phyloP scores from a whole-genome alignment of 129 eudicot genomes.

The Gnaphalium uliginosum region DNA sequence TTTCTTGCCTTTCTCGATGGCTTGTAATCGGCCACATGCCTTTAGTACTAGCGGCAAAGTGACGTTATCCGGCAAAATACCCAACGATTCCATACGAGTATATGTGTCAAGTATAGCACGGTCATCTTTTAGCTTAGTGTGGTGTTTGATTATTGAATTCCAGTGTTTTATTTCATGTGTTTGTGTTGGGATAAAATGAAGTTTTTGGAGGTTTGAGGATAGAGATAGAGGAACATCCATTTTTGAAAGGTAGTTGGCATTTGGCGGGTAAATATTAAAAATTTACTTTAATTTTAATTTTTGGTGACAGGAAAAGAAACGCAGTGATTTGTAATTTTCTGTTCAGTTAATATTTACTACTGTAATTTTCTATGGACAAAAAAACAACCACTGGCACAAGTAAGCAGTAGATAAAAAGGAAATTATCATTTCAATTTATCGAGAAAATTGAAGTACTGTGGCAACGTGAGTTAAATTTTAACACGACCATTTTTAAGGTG shows the following conservation, averaged over 20 bases:
- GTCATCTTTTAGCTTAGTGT: slow-evolving; percentile 51
- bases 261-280: slow-evolving; percentile 30
- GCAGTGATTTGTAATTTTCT: too few relatives aligned
- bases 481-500: too few relatives aligned
- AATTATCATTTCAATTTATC: too few relatives aligned
- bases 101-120: slow-evolving; percentile 45
- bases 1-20: slow-evolving; percentile 48
- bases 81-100: slow-evolving; percentile 51
- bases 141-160: slow-evolving; percentile 50
- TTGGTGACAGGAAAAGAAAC: too few relatives aligned
- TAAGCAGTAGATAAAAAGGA: too few relatives aligned
- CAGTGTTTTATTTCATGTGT: slow-evolving; percentile 37
- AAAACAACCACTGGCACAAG: too few relatives aligned
- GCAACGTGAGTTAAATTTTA: too few relatives aligned
- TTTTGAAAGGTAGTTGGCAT: slow-evolving; percentile 33
- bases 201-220: slow-evolving; percentile 25
- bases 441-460: too few relatives aligned
- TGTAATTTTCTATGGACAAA: too few relatives aligned
- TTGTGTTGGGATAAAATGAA: slow-evolving; percentile 29
- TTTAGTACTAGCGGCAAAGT: slow-evolving; percentile 61
- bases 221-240: slow-evolving; percentile 43
- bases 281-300: too few relatives aligned
- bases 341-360: too few relatives aligned
- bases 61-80: slow-evolving; percentile 43
- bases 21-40: slow-evolving; percentile 50